Base-by-base conservation (phyloP, 2,329 filamentous ascomycete species). In the Botrytis hyacinthi region DNA sequence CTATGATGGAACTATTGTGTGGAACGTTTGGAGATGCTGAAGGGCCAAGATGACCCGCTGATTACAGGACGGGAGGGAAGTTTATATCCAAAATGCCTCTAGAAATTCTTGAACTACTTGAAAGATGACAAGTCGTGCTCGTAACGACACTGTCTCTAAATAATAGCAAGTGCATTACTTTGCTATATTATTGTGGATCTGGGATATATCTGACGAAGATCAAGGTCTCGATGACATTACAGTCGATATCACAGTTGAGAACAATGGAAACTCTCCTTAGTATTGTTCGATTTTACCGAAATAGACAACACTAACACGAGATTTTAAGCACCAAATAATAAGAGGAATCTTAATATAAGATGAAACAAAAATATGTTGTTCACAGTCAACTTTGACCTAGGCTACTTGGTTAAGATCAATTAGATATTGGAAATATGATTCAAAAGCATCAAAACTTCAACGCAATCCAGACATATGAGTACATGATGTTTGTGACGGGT, bases 231-330 rank as follows among this genome's bases (percentile, higher is more conserved):
- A 46, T 46, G 16, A 8, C 29, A 42, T 26, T 26, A 42, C 18
- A 57, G 66, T 57, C 51, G 18, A 26, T 22, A 46, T 61, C 54
- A 69, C 54, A 1, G 12, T 26, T 40, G 69, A 61, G 71, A 32
- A 69, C 71, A 73, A 73, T 69, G 7, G 8, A 26, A 46, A 48
- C 12, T 73, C 32, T 42, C 51, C 63, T 73, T 73, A 40, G 65
- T 73, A 73, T 69, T 73, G 66, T 69, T 69, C 48, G 16, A 57
- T 42, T 57, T 57, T 44, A 59, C 48, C 37, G 48, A 57, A 57
- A 42, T 42, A n/a, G 37, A 61, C 40, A 12, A 70, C 54, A 2
- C 16, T 67, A 20, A 48, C 37, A 29, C 26, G 1, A n/a, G 7
- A 48, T 59, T 29, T 60, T 29, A n/a, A 69, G 42, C n/a, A 57